Evolutionary conservation across 2,329 filamentous ascomycete species (phyloP).

Genomic region (Sarocladium kiliense): DNA sequence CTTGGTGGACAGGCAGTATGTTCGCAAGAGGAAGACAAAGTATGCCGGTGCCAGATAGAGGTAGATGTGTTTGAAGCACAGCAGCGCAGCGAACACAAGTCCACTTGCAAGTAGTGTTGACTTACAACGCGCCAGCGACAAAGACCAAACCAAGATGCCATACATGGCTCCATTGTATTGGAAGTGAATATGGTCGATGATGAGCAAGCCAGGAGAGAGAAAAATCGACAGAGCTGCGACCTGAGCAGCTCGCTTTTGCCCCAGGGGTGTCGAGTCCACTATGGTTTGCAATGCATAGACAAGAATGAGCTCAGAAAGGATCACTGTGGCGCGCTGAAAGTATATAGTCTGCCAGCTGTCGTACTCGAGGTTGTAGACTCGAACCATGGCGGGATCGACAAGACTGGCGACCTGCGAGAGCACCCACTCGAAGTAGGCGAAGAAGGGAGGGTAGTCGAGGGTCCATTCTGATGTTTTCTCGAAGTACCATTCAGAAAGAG

Average conservation of each 20-base stretch:
- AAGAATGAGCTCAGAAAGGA: slow-evolving; percentile 77
- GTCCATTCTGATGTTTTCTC: slow-evolving; percentile 99
- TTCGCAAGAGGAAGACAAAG: slow-evolving; percentile 86
- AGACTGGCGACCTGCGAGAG: slow-evolving; percentile 76
- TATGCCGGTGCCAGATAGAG: slow-evolving; percentile 94
- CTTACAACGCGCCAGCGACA: slow-evolving; percentile 73
- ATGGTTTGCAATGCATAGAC: slow-evolving; percentile 79
- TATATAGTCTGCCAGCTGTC: slow-evolving; percentile 91
- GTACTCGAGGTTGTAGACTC: slow-evolving; percentile 75
- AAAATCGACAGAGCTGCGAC: slow-evolving; percentile 84
- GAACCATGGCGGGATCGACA: slow-evolving; percentile 76
- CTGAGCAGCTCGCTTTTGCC: slow-evolving; percentile 71
- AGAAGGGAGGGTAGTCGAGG: slow-evolving; percentile 96
- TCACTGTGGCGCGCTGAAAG: slow-evolving; percentile 87
- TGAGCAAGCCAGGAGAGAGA: slow-evolving; percentile 85
- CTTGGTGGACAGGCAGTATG: slow-evolving; percentile 77
- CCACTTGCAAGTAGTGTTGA: slow-evolving; percentile 74
- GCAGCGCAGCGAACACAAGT: slow-evolving; percentile 72
- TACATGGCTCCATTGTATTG: slow-evolving; percentile 99
- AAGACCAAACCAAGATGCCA: slow-evolving; percentile 78
- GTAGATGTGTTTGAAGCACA: slow-evolving; percentile 98
- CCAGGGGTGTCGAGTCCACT: slow-evolving; percentile 62
- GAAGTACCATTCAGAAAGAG: slow-evolving; percentile 87
- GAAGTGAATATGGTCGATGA: slow-evolving; percentile 98
- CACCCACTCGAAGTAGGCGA: slow-evolving; percentile 93